These are phyloP conservation scores for Wickerhamomyces alni DNA, from an alignment of 805 yeast species.

Conservation along the genomic window DNA sequence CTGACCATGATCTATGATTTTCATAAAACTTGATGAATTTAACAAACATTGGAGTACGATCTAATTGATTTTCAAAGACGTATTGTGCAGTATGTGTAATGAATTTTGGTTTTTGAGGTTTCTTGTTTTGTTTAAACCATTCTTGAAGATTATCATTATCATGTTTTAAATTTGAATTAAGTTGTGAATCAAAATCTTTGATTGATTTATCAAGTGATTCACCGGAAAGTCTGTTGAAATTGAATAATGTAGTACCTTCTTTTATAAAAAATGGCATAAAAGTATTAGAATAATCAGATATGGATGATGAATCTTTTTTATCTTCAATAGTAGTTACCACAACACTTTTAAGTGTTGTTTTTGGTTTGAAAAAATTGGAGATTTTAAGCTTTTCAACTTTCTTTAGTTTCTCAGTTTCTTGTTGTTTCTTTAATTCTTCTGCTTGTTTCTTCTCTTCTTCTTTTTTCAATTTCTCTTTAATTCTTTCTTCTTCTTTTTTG, in stretches of 20 bases:
- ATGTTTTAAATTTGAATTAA: background rate
- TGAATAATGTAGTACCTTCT: conserved; percentile 25
- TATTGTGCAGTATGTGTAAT: conserved; percentile 21
- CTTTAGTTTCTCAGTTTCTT: conserved; percentile 20
- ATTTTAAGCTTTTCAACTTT: conserved; percentile 17
- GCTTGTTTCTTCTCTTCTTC: conserved; percentile 32
- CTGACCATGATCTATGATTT: conserved; percentile 47
- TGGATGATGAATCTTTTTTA: conserved; percentile 2
- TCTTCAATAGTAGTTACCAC: conserved; percentile 3
- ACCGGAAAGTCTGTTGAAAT: conserved; percentile 2
- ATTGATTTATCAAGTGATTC: conserved; percentile 2
- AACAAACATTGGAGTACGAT: conserved; percentile 27
- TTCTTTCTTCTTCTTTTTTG: conserved; percentile 20
- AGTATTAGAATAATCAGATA: conserved; percentile 26
- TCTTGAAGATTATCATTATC: conserved; percentile 1
- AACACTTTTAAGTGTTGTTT: conserved; percentile 13
- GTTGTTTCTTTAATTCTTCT: conserved; percentile 30
- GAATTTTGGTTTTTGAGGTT: conserved; percentile 1
- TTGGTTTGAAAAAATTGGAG: conserved; percentile 27
- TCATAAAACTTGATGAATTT: conserved; percentile 42
- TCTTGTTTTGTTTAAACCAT: conserved; percentile 6
- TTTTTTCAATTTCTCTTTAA: conserved; percentile 24
- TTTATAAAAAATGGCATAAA: conserved; percentile 33
- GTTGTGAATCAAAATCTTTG: conserved; percentile 6
- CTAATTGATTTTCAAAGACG: conserved; percentile 25